These are phyloP conservation scores for Rhizophagus prolifer DNA, from an alignment of 192 early-diverging fungal species.

Conservation along the genomic window DNA sequence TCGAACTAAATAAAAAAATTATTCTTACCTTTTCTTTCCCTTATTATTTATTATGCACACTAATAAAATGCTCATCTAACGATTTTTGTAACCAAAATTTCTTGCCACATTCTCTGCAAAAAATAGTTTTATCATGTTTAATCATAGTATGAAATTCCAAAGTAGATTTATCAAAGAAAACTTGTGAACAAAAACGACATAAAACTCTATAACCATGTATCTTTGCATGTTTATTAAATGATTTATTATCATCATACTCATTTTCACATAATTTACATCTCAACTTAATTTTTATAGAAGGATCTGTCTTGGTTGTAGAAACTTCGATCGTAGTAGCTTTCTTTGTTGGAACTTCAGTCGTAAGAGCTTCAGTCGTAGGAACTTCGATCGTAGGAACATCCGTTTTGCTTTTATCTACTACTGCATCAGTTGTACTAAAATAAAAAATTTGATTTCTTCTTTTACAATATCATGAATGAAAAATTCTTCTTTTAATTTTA, in stretches of 20 bases:
- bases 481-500: not conserved
- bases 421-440: no score
- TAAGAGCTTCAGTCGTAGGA: not conserved
- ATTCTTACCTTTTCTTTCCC: not conserved
- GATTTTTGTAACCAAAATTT: not conserved
- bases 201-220: not conserved
- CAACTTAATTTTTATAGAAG: not conserved
- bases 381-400: no score
- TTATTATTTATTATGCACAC: not conserved
- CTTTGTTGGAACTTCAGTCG: not conserved
- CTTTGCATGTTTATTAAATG: not conserved
- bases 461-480: not conserved
- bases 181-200: not conserved
- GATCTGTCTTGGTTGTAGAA: no score
- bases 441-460: not conserved
- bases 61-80: not conserved
- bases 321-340: not conserved
- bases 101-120: not conserved
- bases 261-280: not conserved
- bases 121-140: not conserved
- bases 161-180: not conserved
- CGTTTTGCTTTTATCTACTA: no score
- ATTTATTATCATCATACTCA: not conserved
- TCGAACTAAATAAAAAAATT: no score
- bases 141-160: not conserved